These are phyloP conservation scores for Batkoa obscura DNA, from an alignment of 371 early-diverging fungal genomes.

Conservation along the genomic window DNA sequence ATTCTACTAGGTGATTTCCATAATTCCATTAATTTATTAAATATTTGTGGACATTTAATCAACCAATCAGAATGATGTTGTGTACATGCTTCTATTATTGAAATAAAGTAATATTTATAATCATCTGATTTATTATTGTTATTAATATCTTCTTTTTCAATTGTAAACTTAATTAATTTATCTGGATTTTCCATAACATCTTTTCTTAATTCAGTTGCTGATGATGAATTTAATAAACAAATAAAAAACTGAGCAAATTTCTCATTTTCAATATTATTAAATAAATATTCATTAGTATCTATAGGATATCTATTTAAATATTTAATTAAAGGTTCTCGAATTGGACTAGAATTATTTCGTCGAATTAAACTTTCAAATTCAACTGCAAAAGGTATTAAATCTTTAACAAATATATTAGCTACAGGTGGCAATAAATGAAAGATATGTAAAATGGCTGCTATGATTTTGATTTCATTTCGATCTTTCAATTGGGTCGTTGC, in stretches of 20 bases:
- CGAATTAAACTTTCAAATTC: slow-evolving; percentile 65
- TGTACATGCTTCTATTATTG: slow-evolving; percentile 37
- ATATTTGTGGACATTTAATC: slow-evolving; percentile 17
- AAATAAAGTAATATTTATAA: slow-evolving; percentile 32
- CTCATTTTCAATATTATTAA: slow-evolving; percentile 38
- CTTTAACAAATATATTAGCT: slow-evolving; percentile 80
- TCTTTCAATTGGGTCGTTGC: slow-evolving; percentile 68
- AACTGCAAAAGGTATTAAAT: slow-evolving; percentile 64
- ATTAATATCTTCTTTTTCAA: background rate
- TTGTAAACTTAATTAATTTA: background rate
- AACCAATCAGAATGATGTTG: slow-evolving; percentile 41
- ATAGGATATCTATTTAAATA: slow-evolving; percentile 72
- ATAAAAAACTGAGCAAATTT: slow-evolving; percentile 45
- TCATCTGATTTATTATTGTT: slow-evolving; percentile 16
- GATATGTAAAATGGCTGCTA: slow-evolving; percentile 83
- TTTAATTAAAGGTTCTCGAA: slow-evolving; percentile 71
- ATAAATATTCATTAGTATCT: slow-evolving; percentile 73
- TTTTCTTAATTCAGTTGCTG: slow-evolving; percentile 42
- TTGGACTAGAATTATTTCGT: slow-evolving; percentile 76
- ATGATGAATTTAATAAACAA: slow-evolving; percentile 33
- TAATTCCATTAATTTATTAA: slow-evolving; percentile 26
- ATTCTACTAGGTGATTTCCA: slow-evolving; percentile 34
- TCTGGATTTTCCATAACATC: slow-evolving; percentile 38
- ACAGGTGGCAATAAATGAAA: slow-evolving; percentile 85
- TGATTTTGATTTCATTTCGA: slow-evolving; percentile 74